Percentiles rank a stretch among this genome's conserved stretches.
phyloP scores from a whole-genome alignment of 805 yeast species.

The Schwanniomyces occidentalis region DNA sequence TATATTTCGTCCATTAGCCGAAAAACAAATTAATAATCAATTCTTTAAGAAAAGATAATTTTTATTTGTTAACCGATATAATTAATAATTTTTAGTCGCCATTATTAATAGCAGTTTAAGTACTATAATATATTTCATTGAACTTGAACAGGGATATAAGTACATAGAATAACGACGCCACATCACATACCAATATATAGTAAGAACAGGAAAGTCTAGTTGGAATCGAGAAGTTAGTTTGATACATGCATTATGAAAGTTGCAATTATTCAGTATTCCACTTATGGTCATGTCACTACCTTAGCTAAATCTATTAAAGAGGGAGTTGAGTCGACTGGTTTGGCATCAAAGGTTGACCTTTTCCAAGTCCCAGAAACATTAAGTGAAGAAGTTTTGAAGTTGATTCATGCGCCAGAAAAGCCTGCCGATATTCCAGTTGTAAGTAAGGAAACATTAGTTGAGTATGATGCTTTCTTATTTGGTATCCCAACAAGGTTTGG shows the following conservation, averaged over 20 bases:
- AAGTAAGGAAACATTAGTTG: constrained; percentile 51
- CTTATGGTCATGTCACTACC: constrained; percentile 74
- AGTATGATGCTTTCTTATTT: constrained; percentile 72
- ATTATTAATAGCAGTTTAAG: too few relatives aligned
- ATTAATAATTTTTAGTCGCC: too few relatives aligned
- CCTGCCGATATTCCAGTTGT: constrained; percentile 58
- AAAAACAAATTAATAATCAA: too few relatives aligned
- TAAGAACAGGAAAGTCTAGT: too few relatives aligned
- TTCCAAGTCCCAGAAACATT: constrained; percentile 83
- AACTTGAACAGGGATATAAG: too few relatives aligned
- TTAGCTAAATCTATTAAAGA: constrained; percentile 68
- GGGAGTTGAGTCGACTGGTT: constrained; percentile 70
- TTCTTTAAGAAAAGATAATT: too few relatives aligned
- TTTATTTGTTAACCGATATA: too few relatives aligned
- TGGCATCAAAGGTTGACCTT: constrained; percentile 58
- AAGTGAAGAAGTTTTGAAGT: constrained; percentile 55
- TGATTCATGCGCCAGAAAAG: constrained; percentile 67
- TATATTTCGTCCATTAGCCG: too few relatives aligned
- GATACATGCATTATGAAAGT: constrained; percentile 53
- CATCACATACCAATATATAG: too few relatives aligned
- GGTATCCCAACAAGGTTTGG: constrained; percentile 85
- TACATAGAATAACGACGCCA: too few relatives aligned
- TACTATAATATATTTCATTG: too few relatives aligned
- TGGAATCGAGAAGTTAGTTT: too few relatives aligned
- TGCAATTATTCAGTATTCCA: constrained; percentile 77